These are phyloP conservation scores for Rossbeevera mucosa DNA, from an alignment of 768 basidiomycete species.

Conservation along the genomic window DNA sequence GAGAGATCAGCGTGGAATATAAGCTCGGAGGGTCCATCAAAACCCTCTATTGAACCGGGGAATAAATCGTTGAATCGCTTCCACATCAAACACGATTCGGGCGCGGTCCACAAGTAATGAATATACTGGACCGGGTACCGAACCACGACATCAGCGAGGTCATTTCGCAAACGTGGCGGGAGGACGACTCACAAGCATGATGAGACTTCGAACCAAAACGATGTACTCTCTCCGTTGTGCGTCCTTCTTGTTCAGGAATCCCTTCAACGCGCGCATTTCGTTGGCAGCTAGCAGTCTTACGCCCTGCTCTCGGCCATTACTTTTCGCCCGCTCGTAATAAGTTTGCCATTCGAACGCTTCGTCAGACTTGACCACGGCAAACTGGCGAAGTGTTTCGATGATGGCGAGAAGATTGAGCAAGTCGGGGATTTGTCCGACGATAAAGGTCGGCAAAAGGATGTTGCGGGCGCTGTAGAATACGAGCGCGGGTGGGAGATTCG, in stretches of 20 bases:
- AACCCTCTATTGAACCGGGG: constrained; percentile 17
- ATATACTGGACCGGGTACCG: constrained; percentile 18
- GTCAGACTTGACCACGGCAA: constrained; percentile 11
- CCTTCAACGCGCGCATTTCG: constrained; percentile 12
- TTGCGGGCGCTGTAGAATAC: constrained; percentile 28
- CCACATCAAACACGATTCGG: constrained; percentile 23
- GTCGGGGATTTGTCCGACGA: constrained; percentile 30
- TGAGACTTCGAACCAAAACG: constrained; percentile 19
- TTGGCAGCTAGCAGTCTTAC: constrained; percentile 17
- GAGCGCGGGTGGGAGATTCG: constrained; percentile 10
- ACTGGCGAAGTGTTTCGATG: constrained; percentile 23
- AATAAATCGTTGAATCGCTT: constrained; percentile 25
- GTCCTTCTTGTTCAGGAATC: constrained; percentile 12
- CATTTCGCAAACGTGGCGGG: not conserved
- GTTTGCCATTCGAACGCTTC: constrained; percentile 26
- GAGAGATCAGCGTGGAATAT: constrained; percentile 24
- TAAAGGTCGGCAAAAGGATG: constrained; percentile 26
- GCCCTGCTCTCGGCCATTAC: constrained; percentile 1
- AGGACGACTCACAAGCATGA: constrained; percentile 15
- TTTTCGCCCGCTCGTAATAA: constrained; percentile 16
- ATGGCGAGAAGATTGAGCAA: constrained; percentile 22
- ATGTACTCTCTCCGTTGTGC: constrained; percentile 21
- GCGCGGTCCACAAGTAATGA: constrained; percentile 26
- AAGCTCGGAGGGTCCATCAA: constrained; percentile 14
- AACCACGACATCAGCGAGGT: not conserved